Evolutionary conservation across 2,329 filamentous ascomycete species (phyloP), one percentile per base, ranked within the genome.

Genomic region (Colletotrichum sp.): DNA sequence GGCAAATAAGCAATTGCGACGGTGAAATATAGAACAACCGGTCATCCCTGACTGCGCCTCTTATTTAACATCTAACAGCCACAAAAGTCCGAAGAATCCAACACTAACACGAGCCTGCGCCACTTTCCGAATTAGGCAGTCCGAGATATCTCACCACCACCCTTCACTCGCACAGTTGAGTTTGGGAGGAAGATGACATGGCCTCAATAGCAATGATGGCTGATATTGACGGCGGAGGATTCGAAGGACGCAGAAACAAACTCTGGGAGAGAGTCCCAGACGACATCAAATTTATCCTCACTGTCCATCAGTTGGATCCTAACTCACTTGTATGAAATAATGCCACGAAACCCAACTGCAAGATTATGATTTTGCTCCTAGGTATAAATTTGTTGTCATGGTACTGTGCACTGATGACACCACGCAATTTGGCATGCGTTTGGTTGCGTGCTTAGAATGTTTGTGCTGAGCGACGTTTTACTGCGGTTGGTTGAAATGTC

Each of bases 361-460:
- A 21, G n/a, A 21, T 49, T 5, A 2, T 15, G 12, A 6, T 44
- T 5, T 21, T 7, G 18, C 44, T 49, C 44, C 10, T 49, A 6
- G 5, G 44, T 49, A 21, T 49, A 13, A 49, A 49, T 12, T 49
- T 21, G 10, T 4, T 21, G 18, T 2, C 44, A 49, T 13, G 44
- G 1, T 49, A 21, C n/a, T n/a, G 18, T 1, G 9, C n/a, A 44
- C 10, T 9, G 5, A 44, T n/a, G 18, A 6, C 8, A n/a, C 39
- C 8, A 39, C 15, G 2, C 16, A 39, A 39, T 39, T 16, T 0
- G 36, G 2, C 36, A 18, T 9, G 36, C 36, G 16, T 0, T 39
- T 18, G 0, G 8, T 39, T 1, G 15, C 16, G 0, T n/a, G 2
- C 39, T n/a, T 5, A 44, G 9, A 49, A 49, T n/a, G 9, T 3